These are phyloP conservation scores for Penicillium sp. DNA, from an alignment of 2,329 filamentous ascomycete species.

Conservation along the genomic window DNA sequence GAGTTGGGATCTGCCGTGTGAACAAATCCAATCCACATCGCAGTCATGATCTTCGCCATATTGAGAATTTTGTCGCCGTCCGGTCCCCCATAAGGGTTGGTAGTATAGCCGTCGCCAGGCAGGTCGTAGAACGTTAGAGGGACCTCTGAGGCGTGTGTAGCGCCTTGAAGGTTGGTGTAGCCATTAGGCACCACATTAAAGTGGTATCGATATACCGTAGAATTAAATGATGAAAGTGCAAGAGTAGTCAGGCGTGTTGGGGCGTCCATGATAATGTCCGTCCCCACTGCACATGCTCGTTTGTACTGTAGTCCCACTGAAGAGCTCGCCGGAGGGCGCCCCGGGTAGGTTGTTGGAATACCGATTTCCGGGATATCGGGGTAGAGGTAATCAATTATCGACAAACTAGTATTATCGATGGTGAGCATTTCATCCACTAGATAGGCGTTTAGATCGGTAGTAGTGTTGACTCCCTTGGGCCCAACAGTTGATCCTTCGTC, in stretches of 20 bases:
- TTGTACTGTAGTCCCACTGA: neutral
- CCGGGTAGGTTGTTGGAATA: neutral
- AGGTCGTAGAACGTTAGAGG: neutral
- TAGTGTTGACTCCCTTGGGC: neutral
- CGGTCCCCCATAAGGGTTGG: too few species aligned
- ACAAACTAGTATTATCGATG: neutral
- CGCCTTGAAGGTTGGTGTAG: neutral
- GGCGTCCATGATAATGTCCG: neutral
- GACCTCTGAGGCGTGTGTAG: neutral
- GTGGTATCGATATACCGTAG: neutral
- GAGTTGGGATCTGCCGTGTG: neutral
- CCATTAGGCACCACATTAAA: neutral
- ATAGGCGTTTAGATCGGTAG: neutral
- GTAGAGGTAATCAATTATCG: neutral
- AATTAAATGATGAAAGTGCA: neutral
- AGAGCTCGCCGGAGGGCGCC: too few species aligned
- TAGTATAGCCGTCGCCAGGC: neutral
- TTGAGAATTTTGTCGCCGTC: neutral
- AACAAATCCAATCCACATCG: neutral
- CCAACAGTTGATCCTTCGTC: neutral
- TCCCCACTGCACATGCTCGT: neutral
- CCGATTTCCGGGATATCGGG: neutral
- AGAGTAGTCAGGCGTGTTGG: neutral
- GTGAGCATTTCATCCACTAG: neutral
- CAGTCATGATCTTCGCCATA: neutral